Evolutionary conservation across 2,329 filamentous ascomycete species (phyloP).

Genomic region (Cladosporium sp.): DNA sequence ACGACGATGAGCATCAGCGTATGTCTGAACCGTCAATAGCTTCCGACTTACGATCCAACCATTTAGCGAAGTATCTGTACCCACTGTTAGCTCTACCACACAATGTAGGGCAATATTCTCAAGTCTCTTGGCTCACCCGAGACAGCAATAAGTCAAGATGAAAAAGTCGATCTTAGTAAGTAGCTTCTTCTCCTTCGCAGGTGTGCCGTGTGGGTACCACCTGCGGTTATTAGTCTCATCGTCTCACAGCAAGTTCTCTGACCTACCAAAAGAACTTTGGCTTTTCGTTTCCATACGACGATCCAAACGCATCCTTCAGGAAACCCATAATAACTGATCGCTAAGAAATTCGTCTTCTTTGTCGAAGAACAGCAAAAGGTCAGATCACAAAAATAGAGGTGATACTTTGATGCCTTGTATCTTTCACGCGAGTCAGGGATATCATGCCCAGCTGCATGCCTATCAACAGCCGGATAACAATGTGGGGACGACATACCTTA

Average conservation of each 20-base stretch:
- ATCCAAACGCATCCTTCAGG: constrained; percentile 14
- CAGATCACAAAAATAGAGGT: neutral
- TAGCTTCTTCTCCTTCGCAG: constrained; percentile 15
- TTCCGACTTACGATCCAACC: neutral
- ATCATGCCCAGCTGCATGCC: neutral
- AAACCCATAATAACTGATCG: constrained; percentile 12
- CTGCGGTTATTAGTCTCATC: neutral
- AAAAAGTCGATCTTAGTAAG: constrained; percentile 20
- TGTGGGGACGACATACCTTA: neutral
- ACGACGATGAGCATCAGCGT: too few species aligned
- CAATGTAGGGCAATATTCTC: neutral
- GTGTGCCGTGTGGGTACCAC: constrained; percentile 18
- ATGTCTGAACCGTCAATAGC: too few species aligned
- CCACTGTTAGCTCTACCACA: neutral
- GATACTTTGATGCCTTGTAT: neutral
- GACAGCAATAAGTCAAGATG: constrained; percentile 17
- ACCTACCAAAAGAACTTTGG: constrained; percentile 18
- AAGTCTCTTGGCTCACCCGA: constrained; percentile 7
- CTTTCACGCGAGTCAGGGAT: neutral
- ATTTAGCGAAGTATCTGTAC: neutral
- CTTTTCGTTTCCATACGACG: constrained; percentile 14
- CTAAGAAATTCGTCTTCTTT: too few species aligned
- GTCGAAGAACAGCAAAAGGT: too few species aligned
- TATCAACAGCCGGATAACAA: neutral
- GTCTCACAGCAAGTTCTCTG: too few species aligned